phyloP scores from a whole-genome alignment of 2,329 filamentous ascomycete species.

The Arthrobotrys megalospora region DNA sequence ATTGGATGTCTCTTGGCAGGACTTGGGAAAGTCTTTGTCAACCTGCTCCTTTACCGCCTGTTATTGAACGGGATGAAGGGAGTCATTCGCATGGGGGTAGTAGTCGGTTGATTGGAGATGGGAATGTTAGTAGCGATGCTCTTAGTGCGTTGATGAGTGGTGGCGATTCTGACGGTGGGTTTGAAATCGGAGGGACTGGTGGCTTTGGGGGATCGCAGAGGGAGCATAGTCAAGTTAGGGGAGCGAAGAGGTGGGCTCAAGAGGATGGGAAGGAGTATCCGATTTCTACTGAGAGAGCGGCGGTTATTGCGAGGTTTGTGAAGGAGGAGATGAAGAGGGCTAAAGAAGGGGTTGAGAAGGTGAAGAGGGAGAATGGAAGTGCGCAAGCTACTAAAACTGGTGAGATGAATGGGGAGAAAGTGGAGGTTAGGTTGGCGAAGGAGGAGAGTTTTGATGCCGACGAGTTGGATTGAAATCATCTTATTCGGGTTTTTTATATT shows the following conservation, averaged over 20 bases:
- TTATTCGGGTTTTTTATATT: too few species aligned
- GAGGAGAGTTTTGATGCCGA: conserved; percentile 57
- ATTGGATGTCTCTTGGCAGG: conserved; percentile 77
- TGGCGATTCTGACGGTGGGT: conserved; percentile 73
- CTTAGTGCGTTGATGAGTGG: conserved; percentile 69
- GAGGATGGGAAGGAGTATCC: conserved; percentile 79
- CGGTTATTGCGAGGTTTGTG: conserved; percentile 80
- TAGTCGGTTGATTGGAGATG: conserved; percentile 66
- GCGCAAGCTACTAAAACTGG: not conserved
- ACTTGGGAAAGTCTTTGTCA: conserved; percentile 81
- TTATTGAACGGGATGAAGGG: conserved; percentile 47
- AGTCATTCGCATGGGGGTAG: not conserved
- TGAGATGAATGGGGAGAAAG: conserved; percentile 6
- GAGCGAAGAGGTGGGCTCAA: conserved; percentile 74
- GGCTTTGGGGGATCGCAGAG: conserved; percentile 60
- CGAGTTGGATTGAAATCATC: conserved; percentile 46
- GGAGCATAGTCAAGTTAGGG: conserved; percentile 59
- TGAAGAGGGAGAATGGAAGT: conserved; percentile 1
- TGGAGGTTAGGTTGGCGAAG: conserved; percentile 23
- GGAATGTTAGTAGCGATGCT: conserved; percentile 65
- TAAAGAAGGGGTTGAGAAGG: conserved; percentile 32
- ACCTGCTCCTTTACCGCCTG: conserved; percentile 72
- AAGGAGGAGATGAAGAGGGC: conserved; percentile 67
- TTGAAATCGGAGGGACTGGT: conserved; percentile 63
- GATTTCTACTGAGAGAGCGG: conserved; percentile 78